Evolutionary conservation across 495 filamentous ascomycete genomes (phyloP), one percentile per base, ranked within the genome.

Genomic region (Parmelia sp.): DNA sequence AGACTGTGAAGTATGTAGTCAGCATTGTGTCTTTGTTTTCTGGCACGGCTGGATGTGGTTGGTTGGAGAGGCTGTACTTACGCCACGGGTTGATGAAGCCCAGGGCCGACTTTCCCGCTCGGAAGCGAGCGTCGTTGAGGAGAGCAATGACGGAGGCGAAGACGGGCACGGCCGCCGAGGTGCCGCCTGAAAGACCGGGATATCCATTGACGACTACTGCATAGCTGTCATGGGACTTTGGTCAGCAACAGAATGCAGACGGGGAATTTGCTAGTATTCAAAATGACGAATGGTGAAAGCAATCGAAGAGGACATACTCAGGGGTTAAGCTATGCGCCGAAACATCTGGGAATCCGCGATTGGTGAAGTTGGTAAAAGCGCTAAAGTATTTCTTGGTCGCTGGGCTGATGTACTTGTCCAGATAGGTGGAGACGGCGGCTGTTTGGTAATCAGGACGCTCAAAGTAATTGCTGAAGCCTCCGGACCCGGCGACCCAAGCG

Each of bases 321-420:
- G 81, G 82, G 63, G 74, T 73, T 14, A 70, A 66, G 37, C 78
- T 77, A 64, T 83, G 80, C 25, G 82, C 79, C 17, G 78, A 79
- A 58, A 92, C 81, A 68, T 93, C 90, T 0, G 90, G 90, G 66
- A 87, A 85, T 7, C 83, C 90, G 11, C 89, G 81, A 0, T 88
- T 88, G 5, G 72, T 71, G 23, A 73, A 73, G 71, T 88, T 79
- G 78, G 87, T 79, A 67, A 78, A 74, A 57, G 75, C 67, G 11
- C 70, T 69, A 60, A 80, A 78, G 61, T 74, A 71, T 15, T 71
- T 65, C 55, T 74, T 76, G 58, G 85, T 68, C 23, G 71, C 72
- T 56, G 64, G 60, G 58, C 68, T 73, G 75, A 71, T 71, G 40
- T 66, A 51, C 31, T 75, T 67, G 44, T 65, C 61, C 14, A 90